Evolutionary conservation across 495 filamentous ascomycete genomes (phyloP).

Genomic region (Terfezia boudieri): DNA sequence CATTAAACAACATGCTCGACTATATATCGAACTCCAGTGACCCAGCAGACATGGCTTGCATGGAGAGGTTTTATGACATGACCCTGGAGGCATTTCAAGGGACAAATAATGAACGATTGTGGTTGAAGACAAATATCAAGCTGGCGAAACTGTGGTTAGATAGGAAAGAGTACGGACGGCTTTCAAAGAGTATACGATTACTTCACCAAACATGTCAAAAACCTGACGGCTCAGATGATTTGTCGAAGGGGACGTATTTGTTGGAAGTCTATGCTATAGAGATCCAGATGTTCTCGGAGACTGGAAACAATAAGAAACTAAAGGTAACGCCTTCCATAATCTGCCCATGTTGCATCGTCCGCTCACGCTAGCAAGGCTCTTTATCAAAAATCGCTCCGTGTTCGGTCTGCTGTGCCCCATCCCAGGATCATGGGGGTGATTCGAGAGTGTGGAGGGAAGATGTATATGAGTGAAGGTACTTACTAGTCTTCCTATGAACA

Average conservation of each 20-base stretch:
- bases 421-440: constrained; percentile 99
- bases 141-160: constrained; percentile 77
- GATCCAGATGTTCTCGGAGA: constrained; percentile 97
- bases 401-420: constrained; percentile 86
- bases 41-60: constrained; percentile 54
- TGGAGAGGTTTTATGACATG: constrained; percentile 88
- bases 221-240: constrained; percentile 77
- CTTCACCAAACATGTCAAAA: constrained; percentile 75
- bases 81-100: constrained; percentile 87
- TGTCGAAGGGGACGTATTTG: constrained; percentile 87
- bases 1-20: constrained; percentile 98
- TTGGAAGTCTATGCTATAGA: constrained; percentile 92
- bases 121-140: constrained; percentile 98
- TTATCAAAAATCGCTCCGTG: constrained; percentile 72
- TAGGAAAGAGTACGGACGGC: constrained; percentile 60
- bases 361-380: constrained; percentile 29
- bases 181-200: constrained; percentile 67
- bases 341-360: neutral
- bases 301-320: constrained; percentile 87
- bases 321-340: constrained; percentile 29
- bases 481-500: neutral
- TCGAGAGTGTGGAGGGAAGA: constrained; percentile 94
- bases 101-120: constrained; percentile 91
- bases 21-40: constrained; percentile 59
- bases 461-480: constrained; percentile 88